Evolutionary conservation across 441 rosid genomes (phyloP), one percentile per base, ranked within the genome.

Genomic region (Melianthus villosus): DNA sequence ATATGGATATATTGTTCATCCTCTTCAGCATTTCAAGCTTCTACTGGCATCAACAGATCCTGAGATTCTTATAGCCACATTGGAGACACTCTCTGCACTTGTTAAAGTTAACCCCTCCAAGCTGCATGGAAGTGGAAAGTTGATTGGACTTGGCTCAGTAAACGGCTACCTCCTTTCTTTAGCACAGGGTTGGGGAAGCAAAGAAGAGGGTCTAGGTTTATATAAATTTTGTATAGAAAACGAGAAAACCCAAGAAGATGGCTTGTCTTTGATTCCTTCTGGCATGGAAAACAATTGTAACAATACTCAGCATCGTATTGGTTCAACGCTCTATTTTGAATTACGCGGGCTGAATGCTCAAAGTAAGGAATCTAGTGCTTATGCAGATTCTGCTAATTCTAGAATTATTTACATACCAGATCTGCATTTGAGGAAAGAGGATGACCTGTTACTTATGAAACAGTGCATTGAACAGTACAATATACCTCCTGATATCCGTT

Each of bases 141-240:
- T 79, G 33, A 52, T 67, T 40, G 98, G 94, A 47, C 84, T 77
- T 49, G 50, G 77, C 43, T 75, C 89, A 50, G 50, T 89, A 57
- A 84, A 53, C 62, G 69, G 89, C 0, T 84, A 73, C 66, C 59
- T 89, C 26, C 81, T 81, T 73, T 67, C 96, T 42, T 79, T 89
- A 61, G 94, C 96, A n/a, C 98, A 84, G 72, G 98, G 98, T 50
- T 89, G 96, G 98, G 98, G 98, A 4, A 89, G 92, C 37, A 84
- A 89, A 61, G 98, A 89, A 57, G 96, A 81, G 76, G 98, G 98
- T 40, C 94, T 89, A 38, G 98, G 96, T 48, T 67, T 89, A 57
- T 84, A 82, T 62, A 82, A 96, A 9, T 82, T 89, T 60, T 75
- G 84, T 46, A 72, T 74, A 44, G 91, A 93, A 47, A 84, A 84